Evolutionary conservation across 768 basidiomycete genomes (phyloP), one percentile per base, ranked within the genome.

Genomic region (Tricholoma furcatifolium): DNA sequence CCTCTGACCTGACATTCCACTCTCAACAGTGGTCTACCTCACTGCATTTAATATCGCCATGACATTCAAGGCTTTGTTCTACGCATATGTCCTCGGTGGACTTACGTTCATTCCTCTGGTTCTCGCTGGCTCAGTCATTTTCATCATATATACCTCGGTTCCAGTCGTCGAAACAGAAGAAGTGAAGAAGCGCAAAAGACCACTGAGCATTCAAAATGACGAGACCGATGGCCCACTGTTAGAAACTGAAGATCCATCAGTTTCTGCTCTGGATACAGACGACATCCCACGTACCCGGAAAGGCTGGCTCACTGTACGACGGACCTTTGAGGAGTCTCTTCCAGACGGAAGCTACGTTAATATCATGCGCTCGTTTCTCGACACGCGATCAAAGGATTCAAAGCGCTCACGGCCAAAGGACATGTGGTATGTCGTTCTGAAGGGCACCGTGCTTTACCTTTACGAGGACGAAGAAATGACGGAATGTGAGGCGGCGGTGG

Each of bases 401-500:
- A 89, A 87, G 64, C 77, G 82, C 38, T 84, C 88, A 12, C 79
- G 89, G 45, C 92, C 93, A 14, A 93, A 92, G 71, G 95, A 97
- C 66, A 87, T 81, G 81, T 97, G 91, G 85, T 97, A 87, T 66
- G 90, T 88, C 48, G 92, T 87, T 6, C 78, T 98, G 66, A 98
- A 98, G 76, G 91, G 89, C 40, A 88, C 84, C 62, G 85, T 96
- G 35, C 72, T 98, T 27, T 98, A 93, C 70, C 74, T 98, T 18
- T 98, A 97, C 71, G 93, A 96, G 68, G 91, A 95, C 69, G 93
- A 97, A 70, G 78, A 75, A 14, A 91, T 91, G 85, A 80, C 81
- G 48, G 95, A 98, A 60, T 94, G 92, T 70, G 88, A 87, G 64
- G 93, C 87, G 3, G 95, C 87, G n/a, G 79, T 98, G 40, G 90